Conservation (phyloP, 768 basidiomycete species). For the Auriscalpium orientale region DNA sequence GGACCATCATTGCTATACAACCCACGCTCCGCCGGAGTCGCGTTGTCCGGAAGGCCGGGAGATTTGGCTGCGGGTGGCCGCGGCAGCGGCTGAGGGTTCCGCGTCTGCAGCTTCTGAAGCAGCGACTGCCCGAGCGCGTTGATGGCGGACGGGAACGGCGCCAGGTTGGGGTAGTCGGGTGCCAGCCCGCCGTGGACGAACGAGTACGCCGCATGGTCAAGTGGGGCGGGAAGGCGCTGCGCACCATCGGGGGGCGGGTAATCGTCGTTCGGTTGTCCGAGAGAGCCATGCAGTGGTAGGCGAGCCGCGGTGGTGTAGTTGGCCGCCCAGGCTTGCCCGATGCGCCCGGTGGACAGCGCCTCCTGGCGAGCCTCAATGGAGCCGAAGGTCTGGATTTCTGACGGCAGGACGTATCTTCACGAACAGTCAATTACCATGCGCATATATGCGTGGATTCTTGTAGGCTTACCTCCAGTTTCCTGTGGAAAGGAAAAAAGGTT, state of each 20-base stretch:
- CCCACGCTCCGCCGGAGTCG: slow-evolving; percentile 58
- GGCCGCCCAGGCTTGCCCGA: slow-evolving; percentile 74
- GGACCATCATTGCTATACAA: slow-evolving; percentile 78
- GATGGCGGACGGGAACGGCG: slow-evolving; percentile 79
- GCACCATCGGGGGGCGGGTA: slow-evolving; percentile 35
- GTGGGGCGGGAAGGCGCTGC: slow-evolving; percentile 27
- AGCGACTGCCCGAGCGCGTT: slow-evolving; percentile 69
- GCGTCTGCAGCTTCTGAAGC: slow-evolving; percentile 59
- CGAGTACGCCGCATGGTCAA: slow-evolving; percentile 76
- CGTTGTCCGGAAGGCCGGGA: slow-evolving; percentile 57
- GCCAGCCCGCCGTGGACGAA: slow-evolving; percentile 95
- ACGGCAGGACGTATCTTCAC: slow-evolving; percentile 71
- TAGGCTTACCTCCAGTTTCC: slow-evolving; percentile 60
- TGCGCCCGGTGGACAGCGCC: slow-evolving; percentile 64
- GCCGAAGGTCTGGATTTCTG: slow-evolving; percentile 81
- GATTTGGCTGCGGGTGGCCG: slow-evolving; percentile 69
- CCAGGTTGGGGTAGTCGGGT: slow-evolving; percentile 63
- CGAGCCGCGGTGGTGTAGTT: slow-evolving; percentile 82
- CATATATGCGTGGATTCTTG: background rate
- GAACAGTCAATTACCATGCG: background rate
- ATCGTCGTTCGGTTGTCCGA: slow-evolving; percentile 59
- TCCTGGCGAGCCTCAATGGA: slow-evolving; percentile 62
- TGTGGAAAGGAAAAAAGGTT: no score
- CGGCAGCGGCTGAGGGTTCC: slow-evolving; percentile 58
- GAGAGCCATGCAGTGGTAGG: slow-evolving; percentile 67